These are phyloP conservation scores for Phytophthora rubi DNA, from an alignment of 352 stramenopile species.

Conservation along the genomic window DNA sequence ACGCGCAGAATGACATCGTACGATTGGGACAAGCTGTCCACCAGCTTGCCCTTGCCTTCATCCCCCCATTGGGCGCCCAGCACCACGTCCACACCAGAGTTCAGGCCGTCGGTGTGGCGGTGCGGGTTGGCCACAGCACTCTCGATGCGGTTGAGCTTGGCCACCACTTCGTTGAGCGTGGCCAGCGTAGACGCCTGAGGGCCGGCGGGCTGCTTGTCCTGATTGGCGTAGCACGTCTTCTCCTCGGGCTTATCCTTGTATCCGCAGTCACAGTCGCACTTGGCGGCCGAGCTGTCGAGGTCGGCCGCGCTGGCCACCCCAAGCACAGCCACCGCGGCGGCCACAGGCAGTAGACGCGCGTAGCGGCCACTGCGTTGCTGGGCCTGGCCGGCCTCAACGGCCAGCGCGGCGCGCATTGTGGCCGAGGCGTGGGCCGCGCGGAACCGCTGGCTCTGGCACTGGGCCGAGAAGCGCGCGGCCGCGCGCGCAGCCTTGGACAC, in stretches of 20 bases:
- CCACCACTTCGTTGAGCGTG: constrained; percentile 84
- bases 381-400: constrained; percentile 48
- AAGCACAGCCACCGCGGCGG: constrained; percentile 11
- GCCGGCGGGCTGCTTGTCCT: constrained; percentile 39
- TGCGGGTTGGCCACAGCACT: constrained; percentile 85
- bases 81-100: constrained; percentile 91
- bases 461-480: constrained; percentile 49
- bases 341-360: constrained; percentile 28
- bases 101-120: constrained; percentile 68
- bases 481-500: constrained; percentile 47
- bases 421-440: constrained; percentile 37
- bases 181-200: constrained; percentile 61
- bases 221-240: too few relatives aligned
- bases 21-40: constrained; percentile 92
- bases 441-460: constrained; percentile 38
- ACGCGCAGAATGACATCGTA: constrained; percentile 98
- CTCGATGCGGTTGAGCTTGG: constrained; percentile 90
- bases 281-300: constrained; percentile 23
- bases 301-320: constrained; percentile 35
- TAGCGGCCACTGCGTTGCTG: constrained; percentile 29
- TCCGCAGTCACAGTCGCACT: constrained; percentile 47
- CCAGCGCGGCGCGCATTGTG: constrained; percentile 51
- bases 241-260: too few relatives aligned
- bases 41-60: constrained; percentile 99
- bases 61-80: constrained; percentile 98